Conservation (phyloP, 2,329 filamentous ascomycete species). For the Botrytis squamosa region DNA sequence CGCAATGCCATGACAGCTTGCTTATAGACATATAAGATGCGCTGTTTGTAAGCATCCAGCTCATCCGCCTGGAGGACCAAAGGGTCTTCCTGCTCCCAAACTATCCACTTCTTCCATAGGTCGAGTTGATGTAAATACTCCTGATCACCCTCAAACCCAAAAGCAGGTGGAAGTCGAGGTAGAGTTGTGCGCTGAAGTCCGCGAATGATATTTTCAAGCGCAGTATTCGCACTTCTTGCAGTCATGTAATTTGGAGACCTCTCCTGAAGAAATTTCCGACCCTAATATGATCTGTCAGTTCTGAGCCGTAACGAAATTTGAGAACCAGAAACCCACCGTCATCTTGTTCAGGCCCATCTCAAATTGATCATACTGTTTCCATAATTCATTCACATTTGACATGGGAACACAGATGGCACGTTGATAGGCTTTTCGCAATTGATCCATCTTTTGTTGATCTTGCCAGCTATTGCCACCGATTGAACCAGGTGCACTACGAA, state of each 20-base stretch:
- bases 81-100: conserved; percentile 92
- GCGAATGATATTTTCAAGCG: conserved; percentile 83
- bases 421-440: conserved; percentile 88
- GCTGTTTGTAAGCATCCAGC: conserved; percentile 67
- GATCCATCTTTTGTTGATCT: conserved; percentile 97
- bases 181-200: conserved; percentile 74
- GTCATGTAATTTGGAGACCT: conserved; percentile 94
- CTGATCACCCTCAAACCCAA: conserved; percentile 81
- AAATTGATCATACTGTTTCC: conserved; percentile 98
- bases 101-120: conserved; percentile 90
- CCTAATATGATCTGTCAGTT: conserved; percentile 50
- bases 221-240: conserved; percentile 84
- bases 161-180: conserved; percentile 76
- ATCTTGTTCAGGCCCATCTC: conserved; percentile 92
- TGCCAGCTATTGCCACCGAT: conserved; percentile 89
- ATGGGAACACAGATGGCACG: conserved; percentile 86
- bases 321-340: conserved; percentile 57
- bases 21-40: conserved; percentile 87
- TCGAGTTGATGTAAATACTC: conserved; percentile 83
- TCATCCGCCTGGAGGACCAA: conserved; percentile 85
- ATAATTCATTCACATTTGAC: conserved; percentile 75
- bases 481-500: conserved; percentile 81
- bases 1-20: conserved; percentile 89
- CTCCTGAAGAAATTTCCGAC: conserved; percentile 91
- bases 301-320: conserved; percentile 1